Percentiles rank a stretch among this genome's conserved stretches.
These are phyloP conservation scores for Calendula officinalis DNA, from an alignment of 129 eudicot genomes.

Conservation along the genomic window DNA sequence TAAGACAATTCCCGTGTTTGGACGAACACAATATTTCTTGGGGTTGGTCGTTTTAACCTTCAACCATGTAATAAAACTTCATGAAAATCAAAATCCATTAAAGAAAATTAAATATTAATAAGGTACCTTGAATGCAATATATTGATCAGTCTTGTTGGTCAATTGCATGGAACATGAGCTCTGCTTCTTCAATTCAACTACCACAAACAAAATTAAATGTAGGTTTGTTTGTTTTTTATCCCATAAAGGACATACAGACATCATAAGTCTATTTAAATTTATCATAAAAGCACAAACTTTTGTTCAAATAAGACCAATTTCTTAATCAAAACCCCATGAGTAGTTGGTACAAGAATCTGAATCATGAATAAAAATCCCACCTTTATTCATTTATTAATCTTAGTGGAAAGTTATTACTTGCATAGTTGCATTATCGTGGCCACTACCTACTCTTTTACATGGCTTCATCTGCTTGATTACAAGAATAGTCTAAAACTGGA, in stretches of 20 bases:
- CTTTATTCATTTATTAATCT: conserved; percentile 12
- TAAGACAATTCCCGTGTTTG: conserved; percentile 65
- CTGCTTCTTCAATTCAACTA: conserved; percentile 79
- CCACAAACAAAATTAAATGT: conserved; percentile 15
- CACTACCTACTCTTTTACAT: neutral
- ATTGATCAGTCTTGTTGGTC: conserved; percentile 65
- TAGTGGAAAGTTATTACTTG: conserved; percentile 6
- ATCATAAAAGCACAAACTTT: neutral
- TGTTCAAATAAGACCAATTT: neutral
- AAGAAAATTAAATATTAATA: conserved; percentile 1
- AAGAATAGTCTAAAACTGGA: neutral
- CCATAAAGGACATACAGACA: neutral
- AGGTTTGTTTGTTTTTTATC: too few relatives aligned
- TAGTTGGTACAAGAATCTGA: conserved; percentile 10
- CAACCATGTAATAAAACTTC: conserved; percentile 17
- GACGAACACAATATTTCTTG: conserved; percentile 73
- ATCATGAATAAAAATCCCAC: neutral
- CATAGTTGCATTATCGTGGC: neutral
- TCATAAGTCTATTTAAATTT: neutral
- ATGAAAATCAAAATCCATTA: conserved; percentile 1
- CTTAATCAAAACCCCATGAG: neutral
- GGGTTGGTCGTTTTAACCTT: conserved; percentile 87
- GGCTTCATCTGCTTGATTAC: neutral
- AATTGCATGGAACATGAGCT: conserved; percentile 72
- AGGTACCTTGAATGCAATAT: conserved; percentile 84